Base-by-base conservation (phyloP, 306 rosid species). In the Purshia tridentata region DNA sequence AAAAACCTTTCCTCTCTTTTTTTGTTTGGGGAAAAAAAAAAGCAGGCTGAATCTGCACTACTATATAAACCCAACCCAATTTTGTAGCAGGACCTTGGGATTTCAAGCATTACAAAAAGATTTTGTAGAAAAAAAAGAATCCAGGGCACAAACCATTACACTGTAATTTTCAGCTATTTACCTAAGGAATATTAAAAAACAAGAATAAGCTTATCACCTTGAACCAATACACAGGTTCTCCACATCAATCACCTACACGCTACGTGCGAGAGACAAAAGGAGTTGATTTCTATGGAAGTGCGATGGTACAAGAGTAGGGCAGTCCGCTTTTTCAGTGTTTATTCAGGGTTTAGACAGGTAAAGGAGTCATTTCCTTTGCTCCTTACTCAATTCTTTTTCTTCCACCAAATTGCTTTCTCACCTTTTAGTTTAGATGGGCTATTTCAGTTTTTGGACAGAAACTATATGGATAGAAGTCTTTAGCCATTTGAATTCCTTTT, bases 41-140 rank as follows among this genome's bases (percentile, higher is more conserved):
- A 68, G 48, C 72, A 68, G 45, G 48, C 18, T n/a, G 37, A 51
- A 52, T 68, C 37, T 68, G 48, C 49, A 51, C 18, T 37, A 37
- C 41, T 37, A 35, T 9, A n/a, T 62, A 4, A 16, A 68, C 6
- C 16, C 47, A 50, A 14, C 8, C 60, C 5, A 20, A 18, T 10
- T 46, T 46, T 46, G 9, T 55, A 23, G 20, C 39, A 56, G 3
- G 23, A 23, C 29, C 16, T n/a, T 50, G 18, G 60, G 41, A n/a
- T 67, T n/a, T 37, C 4, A 12, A 12, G 12, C 39, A 65, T 48
- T 53, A 2, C 9, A 4, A 18, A 53, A 53, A n/a, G 35, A 29
- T 29, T 29, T 29, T 29, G 2, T 29, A 3, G 35, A 29, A 29
- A 29, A 29, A 29, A 23, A 29, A 29, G 2, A 29, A 29, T 29